Conservation (phyloP, 1,284 basidiomycete species). For the Papiliotrema flavescens region DNA sequence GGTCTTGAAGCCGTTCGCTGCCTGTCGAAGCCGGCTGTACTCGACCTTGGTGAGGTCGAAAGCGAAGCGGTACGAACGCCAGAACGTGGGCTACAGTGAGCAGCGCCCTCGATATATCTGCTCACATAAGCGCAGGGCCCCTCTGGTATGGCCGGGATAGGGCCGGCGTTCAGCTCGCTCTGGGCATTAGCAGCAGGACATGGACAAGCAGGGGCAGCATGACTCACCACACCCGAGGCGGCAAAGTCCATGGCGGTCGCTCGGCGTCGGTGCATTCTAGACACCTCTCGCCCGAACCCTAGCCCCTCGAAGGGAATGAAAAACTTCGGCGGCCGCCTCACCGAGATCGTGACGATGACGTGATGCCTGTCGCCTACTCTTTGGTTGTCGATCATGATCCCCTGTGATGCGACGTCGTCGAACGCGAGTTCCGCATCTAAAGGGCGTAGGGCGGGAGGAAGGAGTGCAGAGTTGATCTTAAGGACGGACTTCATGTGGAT, state of each 20-base stretch:
- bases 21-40: conserved; percentile 11
- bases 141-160: conserved; percentile 33
- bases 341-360: conserved; percentile 35
- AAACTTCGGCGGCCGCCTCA: conserved; percentile 40
- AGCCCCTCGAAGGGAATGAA: conserved; percentile 23
- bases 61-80: conserved; percentile 39
- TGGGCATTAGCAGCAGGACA: conserved; percentile 8
- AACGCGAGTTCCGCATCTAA: conserved; percentile 40
- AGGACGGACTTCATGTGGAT: conserved; percentile 27
- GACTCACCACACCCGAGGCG: conserved; percentile 11
- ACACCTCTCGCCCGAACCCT: not conserved
- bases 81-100: conserved; percentile 31
- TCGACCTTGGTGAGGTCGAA: conserved; percentile 21
- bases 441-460: conserved; percentile 32
- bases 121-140: conserved; percentile 33
- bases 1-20: conserved; percentile 19
- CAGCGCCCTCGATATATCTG: not conserved
- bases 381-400: conserved; percentile 27
- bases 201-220: not conserved
- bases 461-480: conserved; percentile 3
- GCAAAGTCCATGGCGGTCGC: conserved; percentile 44
- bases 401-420: conserved; percentile 36
- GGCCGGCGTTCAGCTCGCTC: conserved; percentile 31
- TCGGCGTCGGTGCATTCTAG: conserved; percentile 16
- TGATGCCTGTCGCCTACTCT: not conserved